Evolutionary conservation across 139 green algal genomes (phyloP).

Genomic region (Picochlorum sp.): DNA sequence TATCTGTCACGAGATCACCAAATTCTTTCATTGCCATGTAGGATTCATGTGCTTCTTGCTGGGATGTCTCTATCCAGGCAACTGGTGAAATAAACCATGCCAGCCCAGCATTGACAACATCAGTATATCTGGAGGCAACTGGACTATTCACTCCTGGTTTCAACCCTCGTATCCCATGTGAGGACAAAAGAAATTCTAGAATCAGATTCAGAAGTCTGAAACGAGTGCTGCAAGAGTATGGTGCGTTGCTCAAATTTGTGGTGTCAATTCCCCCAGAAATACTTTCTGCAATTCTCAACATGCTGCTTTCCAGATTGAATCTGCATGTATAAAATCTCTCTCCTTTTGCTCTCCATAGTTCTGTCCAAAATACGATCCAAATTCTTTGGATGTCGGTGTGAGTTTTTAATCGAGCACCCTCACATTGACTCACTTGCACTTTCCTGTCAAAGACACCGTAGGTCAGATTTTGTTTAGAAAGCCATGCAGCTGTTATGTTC

Average conservation of each 20-base stretch:
- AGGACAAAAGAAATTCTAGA: neutral
- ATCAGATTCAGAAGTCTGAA: neutral
- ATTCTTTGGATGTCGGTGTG: neutral
- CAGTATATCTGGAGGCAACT: neutral
- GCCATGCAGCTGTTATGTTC: conserved; percentile 30
- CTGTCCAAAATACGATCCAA: neutral
- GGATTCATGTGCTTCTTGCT: neutral
- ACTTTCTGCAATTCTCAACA: neutral
- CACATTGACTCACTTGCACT: neutral
- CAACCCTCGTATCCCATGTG: neutral
- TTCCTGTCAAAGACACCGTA: conserved; percentile 4
- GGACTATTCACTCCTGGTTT: no score
- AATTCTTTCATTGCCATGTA: no score
- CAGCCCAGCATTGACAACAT: conserved; percentile 2
- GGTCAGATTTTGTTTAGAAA: neutral
- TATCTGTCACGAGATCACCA: no score
- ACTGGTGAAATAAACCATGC: neutral
- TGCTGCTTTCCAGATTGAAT: neutral
- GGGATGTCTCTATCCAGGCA: neutral
- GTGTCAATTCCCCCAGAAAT: neutral
- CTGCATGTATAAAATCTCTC: neutral
- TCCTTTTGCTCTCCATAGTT: neutral
- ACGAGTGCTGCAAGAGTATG: conserved; percentile 1
- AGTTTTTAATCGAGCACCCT: neutral
- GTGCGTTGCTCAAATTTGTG: neutral